phyloP scores from a whole-genome alignment of 2,329 filamentous ascomycete genomes.

The Aspergillus sp. region DNA sequence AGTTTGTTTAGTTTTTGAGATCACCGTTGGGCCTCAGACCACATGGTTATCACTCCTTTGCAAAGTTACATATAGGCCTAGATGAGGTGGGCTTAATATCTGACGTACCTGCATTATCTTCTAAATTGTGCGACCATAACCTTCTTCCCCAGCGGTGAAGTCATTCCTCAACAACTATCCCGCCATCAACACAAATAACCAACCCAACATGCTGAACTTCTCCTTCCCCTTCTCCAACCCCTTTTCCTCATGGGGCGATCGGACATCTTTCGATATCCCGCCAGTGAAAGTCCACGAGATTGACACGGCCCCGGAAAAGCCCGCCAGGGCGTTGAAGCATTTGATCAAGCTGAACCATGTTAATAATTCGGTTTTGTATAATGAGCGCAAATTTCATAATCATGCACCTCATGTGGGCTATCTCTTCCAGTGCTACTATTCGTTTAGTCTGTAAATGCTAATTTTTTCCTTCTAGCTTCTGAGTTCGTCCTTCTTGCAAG shows the following conservation, averaged over 20 bases:
- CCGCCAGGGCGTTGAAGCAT: slow-evolving; percentile 80
- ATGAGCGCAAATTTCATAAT: slow-evolving; percentile 72
- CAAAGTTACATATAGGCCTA: no score
- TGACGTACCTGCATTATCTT: no score
- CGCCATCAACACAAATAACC: slow-evolving; percentile 1
- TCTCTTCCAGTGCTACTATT: background rate
- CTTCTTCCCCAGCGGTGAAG: background rate
- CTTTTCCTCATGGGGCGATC: slow-evolving; percentile 15
- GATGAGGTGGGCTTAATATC: no score
- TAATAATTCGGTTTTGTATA: slow-evolving; percentile 79
- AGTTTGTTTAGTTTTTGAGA: no score
- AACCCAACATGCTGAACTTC: slow-evolving; percentile 15
- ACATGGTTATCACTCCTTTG: no score
- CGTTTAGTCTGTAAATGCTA: background rate
- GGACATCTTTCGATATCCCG: slow-evolving; percentile 47
- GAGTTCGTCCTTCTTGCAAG: slow-evolving; percentile 79
- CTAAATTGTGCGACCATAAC: no score
- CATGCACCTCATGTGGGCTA: slow-evolving; percentile 66
- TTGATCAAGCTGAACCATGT: slow-evolving; percentile 87
- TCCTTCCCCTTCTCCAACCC: slow-evolving; percentile 18
- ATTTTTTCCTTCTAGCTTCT: slow-evolving; percentile 53
- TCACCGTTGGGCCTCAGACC: no score
- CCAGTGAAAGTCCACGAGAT: slow-evolving; percentile 71
- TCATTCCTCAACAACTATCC: slow-evolving; percentile 1
- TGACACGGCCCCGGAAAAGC: slow-evolving; percentile 74